Base-by-base conservation (phyloP, 192 early-diverging fungal species). In the Backusella mclennaniae region DNA sequence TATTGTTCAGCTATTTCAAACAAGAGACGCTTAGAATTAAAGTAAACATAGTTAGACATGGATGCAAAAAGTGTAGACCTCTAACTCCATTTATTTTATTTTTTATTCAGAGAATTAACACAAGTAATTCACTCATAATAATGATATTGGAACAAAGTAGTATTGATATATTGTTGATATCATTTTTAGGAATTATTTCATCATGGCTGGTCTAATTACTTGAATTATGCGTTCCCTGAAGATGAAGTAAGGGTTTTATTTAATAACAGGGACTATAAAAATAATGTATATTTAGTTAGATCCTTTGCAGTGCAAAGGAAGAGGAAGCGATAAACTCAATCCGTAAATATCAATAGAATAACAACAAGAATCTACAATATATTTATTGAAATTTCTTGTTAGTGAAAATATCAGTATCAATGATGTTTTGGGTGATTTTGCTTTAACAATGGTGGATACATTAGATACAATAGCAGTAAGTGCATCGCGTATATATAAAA, bases 401-500 rank as follows among this genome's bases (percentile, higher is more conserved):
- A 44, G 35, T 80, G 77, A n/a, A 69, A 87, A 88, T 63, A 86
- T 88, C 49, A 85, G 86, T 76, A 78, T 95, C 59, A 99, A 98
- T 77, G 97, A 99, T 77, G 95, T 98, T n/a, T 82, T 99, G 23
- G 97, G 97, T 4, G 94, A 97, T 86, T 99, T 90, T 79, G 90
- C 95, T 1, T 80, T 97, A 66, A 99, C 97, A 17, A 86, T 99
- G 42, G 88, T 99, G 8, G 97, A 99, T 84, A 88, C 91, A 1
- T 85, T 99, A 6, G 97, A 99, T 72, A 90, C 94, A 6, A 82
- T 98, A 67, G 93, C 93, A 17, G 86, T 93, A 52, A 78, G 82
- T 76, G 35, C 78, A 8, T 67, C 77, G 70, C n/a, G 21, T 63
- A 29, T 29, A 63, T 14, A 29, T 1, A 63, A 56, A 29, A 21